Conservation (phyloP, 257 asterid genomes). For the Fraxinus excelsior region DNA sequence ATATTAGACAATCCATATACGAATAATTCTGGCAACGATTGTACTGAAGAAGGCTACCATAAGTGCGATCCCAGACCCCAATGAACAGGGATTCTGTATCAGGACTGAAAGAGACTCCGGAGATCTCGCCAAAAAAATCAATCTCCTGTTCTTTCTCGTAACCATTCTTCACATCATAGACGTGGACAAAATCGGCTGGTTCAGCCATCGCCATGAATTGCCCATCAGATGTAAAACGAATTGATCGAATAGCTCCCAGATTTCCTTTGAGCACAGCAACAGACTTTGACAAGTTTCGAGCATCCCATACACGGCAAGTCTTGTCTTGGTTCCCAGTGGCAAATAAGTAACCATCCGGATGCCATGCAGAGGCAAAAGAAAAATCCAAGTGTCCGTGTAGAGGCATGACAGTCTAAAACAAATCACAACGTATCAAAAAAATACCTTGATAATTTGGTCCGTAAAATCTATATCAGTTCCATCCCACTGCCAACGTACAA, state of each 20-base stretch:
- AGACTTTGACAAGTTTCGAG: slow-evolving; percentile 57
- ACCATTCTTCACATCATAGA: slow-evolving; percentile 56
- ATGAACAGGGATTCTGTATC: slow-evolving; percentile 65
- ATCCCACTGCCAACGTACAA: background rate
- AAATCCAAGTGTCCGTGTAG: slow-evolving; percentile 62
- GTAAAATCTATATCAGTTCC: background rate
- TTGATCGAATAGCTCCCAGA: slow-evolving; percentile 69
- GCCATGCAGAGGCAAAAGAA: slow-evolving; percentile 80
- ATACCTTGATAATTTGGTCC: background rate
- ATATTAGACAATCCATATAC: slow-evolving; percentile 42
- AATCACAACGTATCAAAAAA: background rate
- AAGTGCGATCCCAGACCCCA: slow-evolving; percentile 75
- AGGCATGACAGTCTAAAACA: slow-evolving; percentile 41
- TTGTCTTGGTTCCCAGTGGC: slow-evolving; percentile 82
- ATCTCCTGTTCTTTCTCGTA: slow-evolving; percentile 68
- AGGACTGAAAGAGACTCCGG: slow-evolving; percentile 68
- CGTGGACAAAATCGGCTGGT: slow-evolving; percentile 62
- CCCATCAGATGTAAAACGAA: slow-evolving; percentile 70
- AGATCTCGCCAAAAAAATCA: slow-evolving; percentile 70
- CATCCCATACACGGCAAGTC: slow-evolving; percentile 72
- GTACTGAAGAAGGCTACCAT: slow-evolving; percentile 72
- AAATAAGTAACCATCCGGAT: slow-evolving; percentile 53
- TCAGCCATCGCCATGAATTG: slow-evolving; percentile 66
- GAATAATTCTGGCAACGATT: slow-evolving; percentile 51
- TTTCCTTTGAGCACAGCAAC: slow-evolving; percentile 62